Conservation (phyloP, 2,329 filamentous ascomycete genomes). For the Xylogone sp. region DNA sequence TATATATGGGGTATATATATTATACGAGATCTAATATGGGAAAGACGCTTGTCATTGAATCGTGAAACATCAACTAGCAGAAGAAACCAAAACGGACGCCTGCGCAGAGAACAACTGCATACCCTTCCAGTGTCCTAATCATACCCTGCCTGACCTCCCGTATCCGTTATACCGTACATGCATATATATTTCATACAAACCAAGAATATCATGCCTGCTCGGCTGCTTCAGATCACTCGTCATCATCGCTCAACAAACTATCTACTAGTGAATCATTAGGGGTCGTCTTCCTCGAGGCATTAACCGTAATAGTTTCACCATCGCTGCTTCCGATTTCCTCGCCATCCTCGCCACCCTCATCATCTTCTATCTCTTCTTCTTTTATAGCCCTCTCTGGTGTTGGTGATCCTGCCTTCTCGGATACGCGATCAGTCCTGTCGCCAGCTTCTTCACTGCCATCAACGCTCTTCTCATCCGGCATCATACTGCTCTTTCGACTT, state of each 20-base stretch:
- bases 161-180: not conserved
- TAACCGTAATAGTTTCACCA: conserved; percentile 29
- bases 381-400: conserved; percentile 29
- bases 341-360: conserved; percentile 26
- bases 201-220: not conserved
- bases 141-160: not conserved
- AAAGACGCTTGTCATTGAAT: too few species aligned
- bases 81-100: too few species aligned
- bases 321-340: conserved; percentile 45
- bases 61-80: too few species aligned
- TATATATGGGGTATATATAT: too few species aligned
- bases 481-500: conserved; percentile 6
- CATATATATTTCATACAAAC: not conserved
- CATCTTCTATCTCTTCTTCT: conserved; percentile 34
- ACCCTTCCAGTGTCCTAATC: too few species aligned
- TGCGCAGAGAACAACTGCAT: too few species aligned
- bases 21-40: too few species aligned
- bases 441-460: not conserved
- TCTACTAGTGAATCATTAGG: conserved; percentile 20
- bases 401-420: not conserved
- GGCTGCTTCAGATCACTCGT: conserved; percentile 5
- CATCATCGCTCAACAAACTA: conserved; percentile 27
- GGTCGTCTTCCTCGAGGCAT: conserved; percentile 5
- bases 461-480: conserved; percentile 5
- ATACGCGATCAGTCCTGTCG: not conserved